Conservation (phyloP, 192 early-diverging fungal genomes). For the Coemansia sp. region DNA sequence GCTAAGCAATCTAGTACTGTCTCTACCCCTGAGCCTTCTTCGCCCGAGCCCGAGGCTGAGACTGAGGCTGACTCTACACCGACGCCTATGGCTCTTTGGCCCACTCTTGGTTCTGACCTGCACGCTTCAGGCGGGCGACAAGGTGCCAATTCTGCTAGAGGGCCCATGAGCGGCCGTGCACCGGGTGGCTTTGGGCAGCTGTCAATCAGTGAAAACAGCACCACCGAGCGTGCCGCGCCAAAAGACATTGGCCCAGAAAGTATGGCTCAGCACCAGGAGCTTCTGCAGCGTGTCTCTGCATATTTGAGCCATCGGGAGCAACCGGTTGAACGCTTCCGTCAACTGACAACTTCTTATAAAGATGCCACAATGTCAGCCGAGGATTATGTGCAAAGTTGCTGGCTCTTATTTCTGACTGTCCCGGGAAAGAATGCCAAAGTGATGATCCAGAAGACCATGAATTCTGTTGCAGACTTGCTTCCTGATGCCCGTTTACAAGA, state of each 20-base stretch:
- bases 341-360: conserved; percentile 43
- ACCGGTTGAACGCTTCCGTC: conserved; percentile 44
- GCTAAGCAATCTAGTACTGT: neutral
- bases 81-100: conserved; percentile 30
- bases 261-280: conserved; percentile 31
- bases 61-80: conserved; percentile 15
- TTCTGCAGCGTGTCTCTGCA: conserved; percentile 46
- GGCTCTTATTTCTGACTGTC: conserved; percentile 48
- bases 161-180: conserved; percentile 10
- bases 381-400: conserved; percentile 49
- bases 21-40: conserved; percentile 5
- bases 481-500: conserved; percentile 20
- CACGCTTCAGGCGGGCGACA: neutral
- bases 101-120: conserved; percentile 24
- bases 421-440: conserved; percentile 49
- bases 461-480: conserved; percentile 27
- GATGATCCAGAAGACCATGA: conserved; percentile 50
- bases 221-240: neutral
- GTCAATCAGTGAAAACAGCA: neutral
- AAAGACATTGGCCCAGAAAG: conserved; percentile 16
- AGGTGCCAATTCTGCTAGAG: neutral
- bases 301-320: conserved; percentile 51
- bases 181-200: conserved; percentile 30
- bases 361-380: conserved; percentile 17
- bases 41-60: conserved; percentile 10